Evolutionary conservation across 805 yeast species (phyloP).

Genomic region (Kuraishia capsulata): DNA sequence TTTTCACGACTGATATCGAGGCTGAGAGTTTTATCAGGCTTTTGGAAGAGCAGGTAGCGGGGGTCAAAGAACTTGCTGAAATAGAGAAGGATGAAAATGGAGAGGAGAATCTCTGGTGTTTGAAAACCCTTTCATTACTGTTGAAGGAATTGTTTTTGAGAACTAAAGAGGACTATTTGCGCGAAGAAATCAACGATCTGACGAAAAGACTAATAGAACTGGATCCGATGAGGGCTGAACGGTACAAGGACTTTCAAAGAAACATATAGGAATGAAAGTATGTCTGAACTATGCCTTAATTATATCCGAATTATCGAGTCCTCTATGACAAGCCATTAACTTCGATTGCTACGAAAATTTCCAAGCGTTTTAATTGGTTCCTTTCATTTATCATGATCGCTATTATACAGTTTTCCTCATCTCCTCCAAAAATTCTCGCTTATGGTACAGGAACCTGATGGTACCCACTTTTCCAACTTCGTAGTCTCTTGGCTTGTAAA

Average conservation of each 20-base stretch:
- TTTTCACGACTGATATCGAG: conserved; percentile 21
- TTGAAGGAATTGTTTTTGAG: conserved; percentile 16
- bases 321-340: neutral
- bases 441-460: conserved; percentile 22
- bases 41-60: conserved; percentile 33
- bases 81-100: conserved; percentile 65
- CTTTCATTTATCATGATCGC: conserved; percentile 2
- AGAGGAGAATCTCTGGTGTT: conserved; percentile 65
- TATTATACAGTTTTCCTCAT: conserved; percentile 6
- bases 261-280: neutral
- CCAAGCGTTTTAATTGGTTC: neutral
- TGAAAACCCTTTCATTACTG: conserved; percentile 47
- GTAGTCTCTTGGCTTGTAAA: conserved; percentile 19
- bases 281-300: no score
- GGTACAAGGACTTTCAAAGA: conserved; percentile 42
- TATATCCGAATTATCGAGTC: no score
- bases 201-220: conserved; percentile 35
- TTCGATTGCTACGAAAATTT: no score
- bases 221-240: conserved; percentile 59
- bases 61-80: conserved; percentile 55
- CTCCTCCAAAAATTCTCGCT: conserved; percentile 17
- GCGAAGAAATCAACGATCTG: conserved; percentile 20
- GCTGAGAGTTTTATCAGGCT: conserved; percentile 25
- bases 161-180: conserved; percentile 9
- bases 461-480: conserved; percentile 21